phyloP scores from a whole-genome alignment of 768 basidiomycete genomes.

The Hygrocybe coccinea region DNA sequence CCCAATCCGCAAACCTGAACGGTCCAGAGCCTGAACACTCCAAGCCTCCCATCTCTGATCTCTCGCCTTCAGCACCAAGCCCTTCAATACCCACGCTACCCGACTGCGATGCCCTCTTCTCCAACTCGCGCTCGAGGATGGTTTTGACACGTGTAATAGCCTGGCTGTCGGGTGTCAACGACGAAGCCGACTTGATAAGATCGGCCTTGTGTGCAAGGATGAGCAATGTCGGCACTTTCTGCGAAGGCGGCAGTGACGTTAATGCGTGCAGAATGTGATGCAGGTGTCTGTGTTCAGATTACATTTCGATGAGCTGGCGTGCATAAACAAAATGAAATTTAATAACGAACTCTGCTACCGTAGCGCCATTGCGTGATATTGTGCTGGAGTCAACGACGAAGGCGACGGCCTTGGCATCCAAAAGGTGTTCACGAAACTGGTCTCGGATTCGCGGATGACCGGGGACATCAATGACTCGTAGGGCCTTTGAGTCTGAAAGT shows the following conservation, averaged over 20 bases:
- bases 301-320: slow-evolving; percentile 4
- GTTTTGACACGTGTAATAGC: slow-evolving; percentile 68
- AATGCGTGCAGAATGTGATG: slow-evolving; percentile 67
- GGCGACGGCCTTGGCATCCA: slow-evolving; percentile 57
- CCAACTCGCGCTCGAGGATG: slow-evolving; percentile 79
- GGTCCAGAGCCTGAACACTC: slow-evolving; percentile 55
- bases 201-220: slow-evolving; percentile 78
- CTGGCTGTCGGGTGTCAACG: slow-evolving; percentile 37
- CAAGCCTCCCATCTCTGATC: slow-evolving; percentile 65
- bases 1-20: slow-evolving; percentile 80
- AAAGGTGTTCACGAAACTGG: slow-evolving; percentile 64
- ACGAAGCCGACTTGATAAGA: slow-evolving; percentile 49
- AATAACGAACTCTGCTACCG: slow-evolving; percentile 71
- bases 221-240: slow-evolving; percentile 51
- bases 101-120: slow-evolving; percentile 65
- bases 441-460: slow-evolving; percentile 79
- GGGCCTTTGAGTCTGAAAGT: slow-evolving; percentile 40
- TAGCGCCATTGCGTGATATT: slow-evolving; percentile 67
- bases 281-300: slow-evolving; percentile 55
- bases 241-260: slow-evolving; percentile 69
- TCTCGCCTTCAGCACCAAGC: slow-evolving; percentile 63
- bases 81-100: slow-evolving; percentile 69
- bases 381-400: slow-evolving; percentile 81
- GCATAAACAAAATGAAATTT: not conserved
- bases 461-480: slow-evolving; percentile 69